A percentile compares a stretch with the other conserved stretches of the same genome.
Conservation (phyloP, 2,329 filamentous ascomycete genomes). For the Daldinia sp. region DNA sequence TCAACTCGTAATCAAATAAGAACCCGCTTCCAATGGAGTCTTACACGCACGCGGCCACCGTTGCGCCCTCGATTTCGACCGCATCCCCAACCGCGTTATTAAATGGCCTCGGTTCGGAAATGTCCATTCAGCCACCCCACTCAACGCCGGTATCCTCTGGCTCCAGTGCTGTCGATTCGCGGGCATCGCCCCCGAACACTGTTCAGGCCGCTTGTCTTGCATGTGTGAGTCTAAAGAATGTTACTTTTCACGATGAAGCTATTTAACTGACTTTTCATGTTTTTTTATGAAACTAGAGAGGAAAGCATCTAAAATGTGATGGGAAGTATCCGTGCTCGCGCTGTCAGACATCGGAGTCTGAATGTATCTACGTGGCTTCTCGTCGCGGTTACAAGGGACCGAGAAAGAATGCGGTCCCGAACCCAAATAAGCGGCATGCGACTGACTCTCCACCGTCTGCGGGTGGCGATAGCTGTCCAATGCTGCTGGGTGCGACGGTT, state of each 20-base stretch:
- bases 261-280: constrained; percentile 25
- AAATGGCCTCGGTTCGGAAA: constrained; percentile 41
- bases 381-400: constrained; percentile 80
- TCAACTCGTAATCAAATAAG: constrained; percentile 15
- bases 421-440: constrained; percentile 64
- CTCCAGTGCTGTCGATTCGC: constrained; percentile 42
- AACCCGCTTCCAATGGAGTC: constrained; percentile 35
- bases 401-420: constrained; percentile 61
- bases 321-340: constrained; percentile 76
- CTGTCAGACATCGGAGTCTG: constrained; percentile 68
- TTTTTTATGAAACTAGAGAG: constrained; percentile 57
- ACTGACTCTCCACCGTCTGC: constrained; percentile 62
- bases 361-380: constrained; percentile 80
- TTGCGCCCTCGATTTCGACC: constrained; percentile 30
- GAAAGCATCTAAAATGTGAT: constrained; percentile 82
- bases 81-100: constrained; percentile 32
- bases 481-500: constrained; percentile 57
- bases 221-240: constrained; percentile 59
- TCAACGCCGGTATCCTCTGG: constrained; percentile 30
- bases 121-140: constrained; percentile 41
- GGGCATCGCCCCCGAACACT: constrained; percentile 50
- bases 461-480: constrained; percentile 57
- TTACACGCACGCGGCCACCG: constrained; percentile 31
- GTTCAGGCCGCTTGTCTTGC: constrained; percentile 67
- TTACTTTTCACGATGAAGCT: constrained; percentile 15